Base-by-base conservation (phyloP, 2,329 filamentous ascomycete species). In the Fusarium sp. region DNA sequence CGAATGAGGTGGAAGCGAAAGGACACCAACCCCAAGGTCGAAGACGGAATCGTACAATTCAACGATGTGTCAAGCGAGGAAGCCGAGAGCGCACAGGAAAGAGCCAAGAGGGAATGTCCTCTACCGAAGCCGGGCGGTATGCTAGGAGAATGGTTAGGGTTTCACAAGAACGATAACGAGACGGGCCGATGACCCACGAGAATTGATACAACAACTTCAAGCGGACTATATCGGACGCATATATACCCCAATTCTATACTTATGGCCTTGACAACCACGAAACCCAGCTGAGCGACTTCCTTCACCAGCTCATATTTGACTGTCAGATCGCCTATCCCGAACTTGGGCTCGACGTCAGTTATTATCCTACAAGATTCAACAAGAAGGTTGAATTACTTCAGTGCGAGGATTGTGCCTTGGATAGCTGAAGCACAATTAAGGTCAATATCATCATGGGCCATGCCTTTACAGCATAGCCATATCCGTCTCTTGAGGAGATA, bases 91-190 rank as follows among this genome's bases (percentile, higher is more conserved):
- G 68, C 68, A 48, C 46, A 82, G 75, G 71, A 84, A 79, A 84
- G 82, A 56, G 76, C 81, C 46, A 85, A 85, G 76, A 87, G 93
- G 75, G 93, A 97, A 78, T 99, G 96, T 77, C 96, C 96, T 0
- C 90, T 99, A 14, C 96, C 96, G 7, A 98, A 98, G 80, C 95
- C 96, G 0, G 86, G 89, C 31, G 94, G 94, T 4, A 81, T 94
- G 34, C 81, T 97, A 46, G 93, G 92, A 14, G 88, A 92, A 76
- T 84, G 95, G 72, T 81, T 96, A 66, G 93, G 93, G 0, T 91
- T 95, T 77, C 86, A 85, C 71, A 83, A 79, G 63, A 62, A 73
- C 48, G 73, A 74, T 46, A 65, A 57, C 21, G 58, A 64, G 45
- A 67, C 65, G 55, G 73, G 58, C 48, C 74, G 75, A 67, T 78